Percentiles rank a stretch among this genome's conserved stretches.
phyloP scores from a whole-genome alignment of 164 flowering plant species.

The Aristolochia californica region DNA sequence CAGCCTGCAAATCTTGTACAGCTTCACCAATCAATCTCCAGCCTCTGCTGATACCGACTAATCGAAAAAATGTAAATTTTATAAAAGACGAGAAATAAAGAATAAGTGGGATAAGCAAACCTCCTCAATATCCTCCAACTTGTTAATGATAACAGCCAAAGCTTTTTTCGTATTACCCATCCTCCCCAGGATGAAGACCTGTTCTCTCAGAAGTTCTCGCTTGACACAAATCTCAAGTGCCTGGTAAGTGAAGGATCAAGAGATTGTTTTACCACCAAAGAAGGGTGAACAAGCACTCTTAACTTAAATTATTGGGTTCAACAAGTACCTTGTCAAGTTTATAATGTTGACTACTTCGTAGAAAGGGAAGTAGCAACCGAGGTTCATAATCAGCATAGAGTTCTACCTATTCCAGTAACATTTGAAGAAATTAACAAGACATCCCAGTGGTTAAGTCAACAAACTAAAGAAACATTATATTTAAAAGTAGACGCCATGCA shows the following conservation, averaged over 20 bases:
- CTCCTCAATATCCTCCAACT: conserved; percentile 92
- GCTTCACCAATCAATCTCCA: conserved; percentile 4
- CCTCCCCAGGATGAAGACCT: conserved; percentile 91
- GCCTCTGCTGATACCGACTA: not conserved
- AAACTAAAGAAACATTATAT: not conserved
- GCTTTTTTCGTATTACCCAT: conserved; percentile 93
- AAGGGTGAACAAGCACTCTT: not conserved
- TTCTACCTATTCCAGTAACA: conserved; percentile 53
- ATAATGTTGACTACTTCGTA: conserved; percentile 94
- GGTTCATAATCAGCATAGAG: conserved; percentile 89
- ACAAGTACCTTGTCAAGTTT: conserved; percentile 79
- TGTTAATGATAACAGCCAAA: conserved; percentile 75
- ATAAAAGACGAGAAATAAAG: not conserved
- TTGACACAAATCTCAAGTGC: conserved; percentile 77
- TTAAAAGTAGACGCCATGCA: not conserved
- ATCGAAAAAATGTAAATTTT: not conserved
- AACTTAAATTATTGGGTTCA: not conserved
- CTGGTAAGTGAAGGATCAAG: conserved; percentile 27
- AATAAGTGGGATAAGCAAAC: conserved; percentile 19
- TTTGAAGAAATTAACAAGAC: not conserved
- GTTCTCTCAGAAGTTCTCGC: conserved; percentile 73
- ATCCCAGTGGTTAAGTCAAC: not conserved
- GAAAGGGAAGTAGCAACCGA: conserved; percentile 86
- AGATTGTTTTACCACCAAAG: not conserved
- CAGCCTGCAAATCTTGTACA: conserved; percentile 48